Conservation (phyloP, 2,329 filamentous ascomycete species). For the Trichoderma sp. region DNA sequence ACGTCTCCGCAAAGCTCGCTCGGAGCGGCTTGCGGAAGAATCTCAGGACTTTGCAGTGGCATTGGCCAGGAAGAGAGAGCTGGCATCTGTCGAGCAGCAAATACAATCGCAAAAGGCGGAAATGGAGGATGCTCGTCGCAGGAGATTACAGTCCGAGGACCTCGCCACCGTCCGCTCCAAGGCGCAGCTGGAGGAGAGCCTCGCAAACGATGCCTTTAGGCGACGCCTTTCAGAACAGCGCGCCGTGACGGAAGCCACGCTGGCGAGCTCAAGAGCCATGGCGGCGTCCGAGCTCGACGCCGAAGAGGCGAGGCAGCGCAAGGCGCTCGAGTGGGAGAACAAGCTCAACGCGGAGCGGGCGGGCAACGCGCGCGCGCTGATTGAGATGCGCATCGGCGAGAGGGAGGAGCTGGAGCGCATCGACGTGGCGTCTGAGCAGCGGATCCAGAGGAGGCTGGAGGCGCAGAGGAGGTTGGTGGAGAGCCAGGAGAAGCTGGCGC, state of each 20-base stretch:
- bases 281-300: constrained; percentile 52
- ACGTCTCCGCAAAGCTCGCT: constrained; percentile 51
- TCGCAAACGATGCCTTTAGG: constrained; percentile 39
- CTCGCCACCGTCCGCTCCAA: constrained; percentile 48
- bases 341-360: constrained; percentile 50
- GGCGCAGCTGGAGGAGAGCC: constrained; percentile 51
- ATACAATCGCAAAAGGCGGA: constrained; percentile 53
- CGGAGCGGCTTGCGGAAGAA: constrained; percentile 50
- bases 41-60: constrained; percentile 53
- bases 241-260: constrained; percentile 49
- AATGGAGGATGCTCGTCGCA: constrained; percentile 55
- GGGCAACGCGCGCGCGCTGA: constrained; percentile 53
- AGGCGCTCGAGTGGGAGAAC: constrained; percentile 54
- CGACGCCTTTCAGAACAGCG: constrained; percentile 51
- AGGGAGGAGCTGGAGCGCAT: constrained; percentile 54
- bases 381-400: constrained; percentile 53
- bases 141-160: constrained; percentile 51
- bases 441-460: constrained; percentile 50
- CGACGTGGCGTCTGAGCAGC: constrained; percentile 50
- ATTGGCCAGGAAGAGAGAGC: constrained; percentile 53
- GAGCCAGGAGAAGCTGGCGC: constrained; percentile 46
- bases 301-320: constrained; percentile 48
- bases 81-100: constrained; percentile 54
- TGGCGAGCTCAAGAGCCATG: constrained; percentile 49
- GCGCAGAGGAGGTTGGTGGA: constrained; percentile 59